Evolutionary conservation across 208 protist genomes (phyloP), one percentile per base, ranked within the genome.

Genomic region (Angomonas deanei): DNA sequence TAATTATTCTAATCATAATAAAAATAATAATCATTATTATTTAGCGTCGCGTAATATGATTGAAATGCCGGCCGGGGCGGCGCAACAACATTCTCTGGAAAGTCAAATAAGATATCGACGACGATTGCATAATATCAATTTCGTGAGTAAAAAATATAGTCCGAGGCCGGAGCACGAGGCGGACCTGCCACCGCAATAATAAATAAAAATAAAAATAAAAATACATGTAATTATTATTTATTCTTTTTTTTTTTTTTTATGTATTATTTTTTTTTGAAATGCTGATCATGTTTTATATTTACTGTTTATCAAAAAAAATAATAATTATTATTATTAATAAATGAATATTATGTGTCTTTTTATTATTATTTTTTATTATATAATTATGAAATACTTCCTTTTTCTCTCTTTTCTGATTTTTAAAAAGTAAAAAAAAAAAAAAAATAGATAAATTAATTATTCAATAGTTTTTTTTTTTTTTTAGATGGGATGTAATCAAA

Each of bases 401-500:
- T 70, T 46, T 47, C 24, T 60, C 21, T 57, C 30, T n/a, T 64
- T 55, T 53, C 38, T 36, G 31, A 52, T 26, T 55, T 26, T 46
- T 15, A 23, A 62, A 31, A 1, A 58, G 28, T 28, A n/a, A 8
- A 32, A 21, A 28, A 64, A 61, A 8, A 6, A 21, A 50, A 13
- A 27, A 27, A 8, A 50, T 23, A 50, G 46, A 8, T 30, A 56
- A 23, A 56, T 3, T 21, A 15, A 56, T 36, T 31, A 56, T 69
- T 69, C 4, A 15, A 42, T n/a, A 42, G 15, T 59, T 48, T 3
- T 50, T 60, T 13, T 58, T 46, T 66, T 54, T 11, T 68, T 48
- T 15, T 4, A 46, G 17, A 78, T 75, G 74, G 73, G 73, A 30
- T 74, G 68, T 23, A 30, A 53, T 24, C 73, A 79, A 27, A 79